phyloP scores from a whole-genome alignment of 805 yeast genomes.

The Starmerella davenportii region DNA sequence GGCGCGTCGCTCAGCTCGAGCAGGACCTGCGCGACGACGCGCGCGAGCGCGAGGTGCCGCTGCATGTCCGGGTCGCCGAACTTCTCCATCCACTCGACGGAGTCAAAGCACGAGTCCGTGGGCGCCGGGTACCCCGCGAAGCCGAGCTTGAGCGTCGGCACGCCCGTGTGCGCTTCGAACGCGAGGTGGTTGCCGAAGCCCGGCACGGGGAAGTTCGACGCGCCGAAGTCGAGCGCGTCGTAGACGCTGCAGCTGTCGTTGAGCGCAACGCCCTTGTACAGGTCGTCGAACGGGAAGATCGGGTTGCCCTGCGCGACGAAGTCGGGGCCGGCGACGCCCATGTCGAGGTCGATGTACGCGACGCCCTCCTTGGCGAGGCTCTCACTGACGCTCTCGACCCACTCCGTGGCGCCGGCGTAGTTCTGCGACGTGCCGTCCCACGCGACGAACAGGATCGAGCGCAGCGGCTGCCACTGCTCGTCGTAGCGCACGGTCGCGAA shows the following conservation, averaged over 20 bases:
- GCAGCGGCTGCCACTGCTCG: slow-evolving; percentile 63
- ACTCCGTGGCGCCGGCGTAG: slow-evolving; percentile 67
- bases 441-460: slow-evolving; percentile 66
- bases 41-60: slow-evolving; percentile 38
- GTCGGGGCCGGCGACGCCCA: slow-evolving; percentile 31
- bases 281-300: slow-evolving; percentile 28
- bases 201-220: slow-evolving; percentile 7
- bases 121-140: slow-evolving; percentile 32
- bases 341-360: slow-evolving; percentile 58
- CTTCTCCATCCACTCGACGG: slow-evolving; percentile 36
- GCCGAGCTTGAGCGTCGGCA: slow-evolving; percentile 49
- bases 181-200: slow-evolving; percentile 47
- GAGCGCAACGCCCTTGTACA: slow-evolving; percentile 27
- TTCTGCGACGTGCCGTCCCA: slow-evolving; percentile 72
- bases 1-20: slow-evolving; percentile 60
- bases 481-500: slow-evolving; percentile 46
- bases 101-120: slow-evolving; percentile 43
- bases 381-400: slow-evolving; percentile 41
- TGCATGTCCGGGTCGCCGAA: slow-evolving; percentile 39
- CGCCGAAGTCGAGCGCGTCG: slow-evolving; percentile 3
- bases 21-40: slow-evolving; percentile 34
- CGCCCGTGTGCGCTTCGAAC: slow-evolving; percentile 41
- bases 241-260: slow-evolving; percentile 15
- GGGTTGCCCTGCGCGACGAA: slow-evolving; percentile 51
- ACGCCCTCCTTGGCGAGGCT: slow-evolving; percentile 42